Evolutionary conservation across 1,139 yeast species (phyloP), one percentile per base, ranked within the genome.

Genomic region (Kurtzmaniella natalensis): DNA sequence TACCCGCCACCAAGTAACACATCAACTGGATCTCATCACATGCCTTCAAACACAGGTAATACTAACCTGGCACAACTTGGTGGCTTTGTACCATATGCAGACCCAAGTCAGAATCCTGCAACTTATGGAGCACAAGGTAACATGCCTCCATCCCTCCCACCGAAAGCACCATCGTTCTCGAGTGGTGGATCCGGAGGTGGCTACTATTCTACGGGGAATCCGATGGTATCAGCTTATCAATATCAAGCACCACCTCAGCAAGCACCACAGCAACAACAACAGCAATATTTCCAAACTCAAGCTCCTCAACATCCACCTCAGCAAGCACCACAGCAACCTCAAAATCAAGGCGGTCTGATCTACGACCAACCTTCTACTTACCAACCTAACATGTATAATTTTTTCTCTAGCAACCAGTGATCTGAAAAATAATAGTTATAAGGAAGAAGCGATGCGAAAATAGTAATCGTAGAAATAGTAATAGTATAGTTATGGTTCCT

Each of bases 311-410:
- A 33, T 19, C 42, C 35, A 17, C 26, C 26, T 8, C 16, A 5
- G 16, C 26, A 23, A 11, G 16, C 11, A 5, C 7, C 26, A 5
- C 5, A 25, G 38, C 24, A 26, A 38, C 31, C 27, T 28, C 30
- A 19, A n/a, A 21, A 30, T 3, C 35, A 28, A 11, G 38, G 31
- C 32, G 53, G 49, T 22, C 51, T 67, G 38, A 70, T 70, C 36
- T 70, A 70, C 50, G 65, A 66, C 42, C 70, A 70, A 37, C 76
- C 76, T 2, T 68, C 74, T 0, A 63, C 69, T 2, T 70, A 70
- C 45, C 65, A 65, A 42, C 73, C 76, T 1, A 57, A 65, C 40
- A 69, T 69, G 72, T 70, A 70, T 43, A 60, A 65, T 41, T 66
- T 61, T 38, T 69, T 69, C 40, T 57, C 63, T 7, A 50, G 40